phyloP scores from a whole-genome alignment of 768 basidiomycete genomes.

The Pluteus cervinus region DNA sequence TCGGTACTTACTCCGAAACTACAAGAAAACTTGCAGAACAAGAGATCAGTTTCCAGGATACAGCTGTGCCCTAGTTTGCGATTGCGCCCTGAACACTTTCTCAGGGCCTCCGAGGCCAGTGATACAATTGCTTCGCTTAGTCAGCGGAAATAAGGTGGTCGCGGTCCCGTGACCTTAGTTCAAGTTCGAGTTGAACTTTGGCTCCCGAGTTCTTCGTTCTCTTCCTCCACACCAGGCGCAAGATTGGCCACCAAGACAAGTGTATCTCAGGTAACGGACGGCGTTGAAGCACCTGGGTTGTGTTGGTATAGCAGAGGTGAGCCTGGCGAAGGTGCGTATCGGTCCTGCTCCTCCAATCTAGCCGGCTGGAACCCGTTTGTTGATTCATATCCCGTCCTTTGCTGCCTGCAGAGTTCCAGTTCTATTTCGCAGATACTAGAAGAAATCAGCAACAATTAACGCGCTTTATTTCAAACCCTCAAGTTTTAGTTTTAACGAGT shows the following conservation, averaged over 20 bases:
- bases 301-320: conserved; percentile 13
- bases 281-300: conserved; percentile 3
- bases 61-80: no score
- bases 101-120: no score
- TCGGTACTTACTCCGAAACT: no score
- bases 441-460: conserved; percentile 18
- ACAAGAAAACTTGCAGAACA: no score
- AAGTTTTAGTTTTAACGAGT: conserved; percentile 12
- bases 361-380: background rate
- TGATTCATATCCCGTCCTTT: background rate
- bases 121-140: background rate
- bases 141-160: conserved; percentile 2
- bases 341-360: no score
- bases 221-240: background rate
- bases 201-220: conserved; percentile 1
- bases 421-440: conserved; percentile 8
- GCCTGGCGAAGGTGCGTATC: conserved; percentile 10
- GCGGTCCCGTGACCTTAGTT: conserved; percentile 8
- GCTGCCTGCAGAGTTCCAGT: conserved; percentile 10
- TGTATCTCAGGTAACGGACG: background rate
- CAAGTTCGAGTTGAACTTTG: conserved; percentile 7
- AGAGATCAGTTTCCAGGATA: no score
- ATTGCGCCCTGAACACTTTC: no score
- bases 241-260: background rate
- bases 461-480: conserved; percentile 10